Evolutionary conservation across 2,329 filamentous ascomycete species (phyloP), one percentile per base, ranked within the genome.

Genomic region (Trichoderma afroharzianum): DNA sequence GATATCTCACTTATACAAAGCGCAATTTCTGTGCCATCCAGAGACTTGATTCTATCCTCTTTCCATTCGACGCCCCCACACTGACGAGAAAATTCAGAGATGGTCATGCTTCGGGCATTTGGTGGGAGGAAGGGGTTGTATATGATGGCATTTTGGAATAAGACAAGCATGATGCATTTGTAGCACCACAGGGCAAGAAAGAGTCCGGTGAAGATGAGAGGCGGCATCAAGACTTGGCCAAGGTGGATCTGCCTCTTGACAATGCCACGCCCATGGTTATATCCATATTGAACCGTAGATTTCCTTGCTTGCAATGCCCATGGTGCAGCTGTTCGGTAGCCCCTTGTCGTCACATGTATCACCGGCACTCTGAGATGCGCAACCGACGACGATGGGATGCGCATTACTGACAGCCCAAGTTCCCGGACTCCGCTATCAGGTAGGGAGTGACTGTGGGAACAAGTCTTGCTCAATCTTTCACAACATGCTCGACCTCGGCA

Each of bases 101-200:
- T 90, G 71, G 82, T 89, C 81, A 94, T 91, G 28, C 86, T 85
- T 18, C 92, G 86, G 0, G 92, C 85, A 76, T 91, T 91, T 3
- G 92, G 92, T 21, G 92, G 92, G 64, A 94, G 81, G 59, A 91
- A 91, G 0, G 92, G 91, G 83, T 94, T 93, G 81, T 94, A 95
- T 72, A 95, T 92, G 77, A 95, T 93, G 78, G 91, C 91, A 77
- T 95, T 93, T 81, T 95, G 93, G 78, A 94, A 92, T 5, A 92
- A 75, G 32, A 95, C 84, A 82, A 94, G 88, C 89, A 93, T 92
- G 68, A 89, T 80, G 77, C 92, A 94, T 77, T 91, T 90, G 85
- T 87, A 89, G 2, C 81, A 83, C 86, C 87, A 95, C 15, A 95
- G 82, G 4, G 85, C 85, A 21, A 92, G 76, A 4, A 93, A 84